These are phyloP conservation scores for Naumovozyma castellii DNA, from an alignment of 805 yeast species.

Conservation along the genomic window DNA sequence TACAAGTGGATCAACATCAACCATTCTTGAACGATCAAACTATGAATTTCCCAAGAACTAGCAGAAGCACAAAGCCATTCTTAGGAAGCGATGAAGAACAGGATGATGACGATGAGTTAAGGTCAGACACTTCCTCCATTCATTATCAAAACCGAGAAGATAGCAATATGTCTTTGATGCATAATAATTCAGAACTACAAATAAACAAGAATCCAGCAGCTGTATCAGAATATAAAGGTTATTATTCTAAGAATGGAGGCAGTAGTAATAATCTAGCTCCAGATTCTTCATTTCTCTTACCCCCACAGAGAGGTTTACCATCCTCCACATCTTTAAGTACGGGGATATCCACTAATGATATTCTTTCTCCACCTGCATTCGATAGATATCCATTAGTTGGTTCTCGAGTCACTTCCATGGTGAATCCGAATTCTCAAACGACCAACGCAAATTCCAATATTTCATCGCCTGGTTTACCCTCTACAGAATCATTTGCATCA, in stretches of 20 bases:
- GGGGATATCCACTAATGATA: constrained; percentile 14
- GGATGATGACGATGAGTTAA: background rate
- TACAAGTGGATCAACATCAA: too few species aligned
- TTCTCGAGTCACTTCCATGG: constrained; percentile 48
- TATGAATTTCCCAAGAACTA: background rate
- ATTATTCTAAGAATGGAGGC: constrained; percentile 18
- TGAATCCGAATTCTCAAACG: constrained; percentile 16
- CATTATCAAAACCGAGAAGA: constrained; percentile 1
- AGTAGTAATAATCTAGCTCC: background rate
- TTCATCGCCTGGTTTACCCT: constrained; percentile 7
- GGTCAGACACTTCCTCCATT: constrained; percentile 1
- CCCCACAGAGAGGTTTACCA: constrained; percentile 7
- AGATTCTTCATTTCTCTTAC: constrained; percentile 2
- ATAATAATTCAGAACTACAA: background rate
- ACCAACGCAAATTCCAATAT: constrained; percentile 13
- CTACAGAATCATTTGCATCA: constrained; percentile 14
- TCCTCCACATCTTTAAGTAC: constrained; percentile 11
- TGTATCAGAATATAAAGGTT: constrained; percentile 23
- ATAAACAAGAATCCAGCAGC: background rate
- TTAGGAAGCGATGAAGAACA: constrained; percentile 11
- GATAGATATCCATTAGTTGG: constrained; percentile 61
- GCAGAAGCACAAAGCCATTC: constrained; percentile 6
- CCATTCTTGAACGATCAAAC: too few species aligned
- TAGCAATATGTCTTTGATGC: constrained; percentile 2
- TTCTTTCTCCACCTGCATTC: constrained; percentile 44